These are phyloP conservation scores for Byssoonygena ceratinophila DNA, from an alignment of 2,329 filamentous ascomycete genomes.

Conservation along the genomic window DNA sequence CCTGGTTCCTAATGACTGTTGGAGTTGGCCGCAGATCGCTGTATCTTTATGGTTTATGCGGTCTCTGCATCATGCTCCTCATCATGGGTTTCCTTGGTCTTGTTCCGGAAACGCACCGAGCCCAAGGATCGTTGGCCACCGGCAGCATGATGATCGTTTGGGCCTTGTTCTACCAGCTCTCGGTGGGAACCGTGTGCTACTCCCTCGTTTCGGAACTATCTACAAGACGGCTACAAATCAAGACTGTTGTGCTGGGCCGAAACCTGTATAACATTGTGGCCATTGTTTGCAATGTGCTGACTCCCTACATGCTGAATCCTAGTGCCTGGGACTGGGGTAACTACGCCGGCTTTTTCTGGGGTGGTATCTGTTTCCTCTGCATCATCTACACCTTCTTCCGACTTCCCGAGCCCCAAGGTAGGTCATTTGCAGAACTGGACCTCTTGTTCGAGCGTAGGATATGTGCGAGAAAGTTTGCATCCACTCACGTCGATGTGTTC, in stretches of 20 bases:
- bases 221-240: slow-evolving; percentile 73
- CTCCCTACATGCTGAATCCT: slow-evolving; percentile 88
- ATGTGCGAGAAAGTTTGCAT: slow-evolving; percentile 57
- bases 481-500: slow-evolving; percentile 17
- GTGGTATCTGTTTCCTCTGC: slow-evolving; percentile 67
- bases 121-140: slow-evolving; percentile 59
- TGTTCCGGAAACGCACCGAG: slow-evolving; percentile 50
- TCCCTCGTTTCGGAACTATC: slow-evolving; percentile 78
- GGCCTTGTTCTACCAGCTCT: slow-evolving; percentile 74
- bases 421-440: slow-evolving; percentile 78
- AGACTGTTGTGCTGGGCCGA: slow-evolving; percentile 78
- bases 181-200: slow-evolving; percentile 82
- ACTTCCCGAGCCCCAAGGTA: slow-evolving; percentile 66
- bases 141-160: slow-evolving; percentile 77
- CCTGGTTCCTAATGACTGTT: slow-evolving; percentile 67
- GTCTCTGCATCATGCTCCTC: slow-evolving; percentile 65
- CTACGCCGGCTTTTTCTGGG: slow-evolving; percentile 82
- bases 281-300: slow-evolving; percentile 71
- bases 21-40: slow-evolving; percentile 66
- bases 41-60: slow-evolving; percentile 64
- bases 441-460: slow-evolving; percentile 67
- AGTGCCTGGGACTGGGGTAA: slow-evolving; percentile 79
- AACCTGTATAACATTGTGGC: slow-evolving; percentile 71
- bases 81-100: slow-evolving; percentile 76
- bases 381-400: slow-evolving; percentile 74